A percentile compares a stretch with the other conserved stretches of the same genome.
These are phyloP conservation scores for Ligustrum vulgare DNA, from an alignment of 257 asterid genomes.

Conservation along the genomic window DNA sequence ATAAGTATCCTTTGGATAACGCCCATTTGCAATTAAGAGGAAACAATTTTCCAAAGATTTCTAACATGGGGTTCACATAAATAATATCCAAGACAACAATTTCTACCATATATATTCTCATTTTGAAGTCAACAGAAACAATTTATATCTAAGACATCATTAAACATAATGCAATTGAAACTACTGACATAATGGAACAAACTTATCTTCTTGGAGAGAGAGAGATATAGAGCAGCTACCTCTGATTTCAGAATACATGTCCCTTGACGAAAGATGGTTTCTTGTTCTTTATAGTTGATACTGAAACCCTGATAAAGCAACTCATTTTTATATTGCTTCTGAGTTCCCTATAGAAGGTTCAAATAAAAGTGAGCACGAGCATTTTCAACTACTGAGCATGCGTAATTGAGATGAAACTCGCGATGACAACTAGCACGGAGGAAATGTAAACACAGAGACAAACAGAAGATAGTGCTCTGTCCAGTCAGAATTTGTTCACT, in stretches of 20 bases:
- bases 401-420: neutral
- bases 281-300: slow-evolving; percentile 71
- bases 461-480: neutral
- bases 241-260: slow-evolving; percentile 69
- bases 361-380: slow-evolving; percentile 8
- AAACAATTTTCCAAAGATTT: neutral
- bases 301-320: slow-evolving; percentile 66
- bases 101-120: neutral
- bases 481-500: neutral
- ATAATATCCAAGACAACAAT: neutral
- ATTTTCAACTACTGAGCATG: neutral
- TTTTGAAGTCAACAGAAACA: neutral
- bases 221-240: slow-evolving; percentile 32
- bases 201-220: neutral
- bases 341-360: slow-evolving; percentile 47
- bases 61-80: neutral
- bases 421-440: neutral
- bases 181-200: neutral
- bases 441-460: neutral
- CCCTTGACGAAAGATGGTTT: slow-evolving; percentile 78
- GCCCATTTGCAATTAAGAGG: neutral
- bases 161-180: neutral
- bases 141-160: neutral
- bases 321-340: slow-evolving; percentile 72
- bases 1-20: neutral